Base-by-base conservation (phyloP, 768 basidiomycete species). In the Mycena floridula region DNA sequence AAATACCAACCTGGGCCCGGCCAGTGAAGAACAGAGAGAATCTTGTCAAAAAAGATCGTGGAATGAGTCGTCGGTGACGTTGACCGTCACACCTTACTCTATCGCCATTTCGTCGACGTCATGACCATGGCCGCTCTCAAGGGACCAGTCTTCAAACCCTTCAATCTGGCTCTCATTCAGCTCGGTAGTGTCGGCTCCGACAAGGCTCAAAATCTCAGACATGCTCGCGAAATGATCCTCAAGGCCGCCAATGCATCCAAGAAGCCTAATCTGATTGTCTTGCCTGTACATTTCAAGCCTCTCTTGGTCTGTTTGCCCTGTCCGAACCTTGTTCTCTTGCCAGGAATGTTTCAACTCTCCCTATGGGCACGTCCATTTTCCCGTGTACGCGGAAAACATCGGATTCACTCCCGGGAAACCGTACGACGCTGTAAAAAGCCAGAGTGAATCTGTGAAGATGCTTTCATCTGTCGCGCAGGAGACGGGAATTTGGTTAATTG, bases 321-420 rank as follows among this genome's bases (percentile, higher is more conserved):
- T 46, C 25, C 40, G 45, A 28, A 27, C 41, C 27, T 41, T 25
- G 11, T n/a, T n/a, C n/a, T n/a, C n/a, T n/a, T 25, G 22, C 12
- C 47, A 89, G 89, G 90, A 89, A 76, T 90, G 81, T 62, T 93
- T 91, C 63, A 89, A 91, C 57, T 89, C 86, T 3, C 88, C 88
- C 0, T 91, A 92, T 53, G 87, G 89, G 0, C 77, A 82, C 52
- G 66, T 68, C 3, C 77, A 88, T 58, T 96, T 97, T 58, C 86
- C 89, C 0, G 70, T 79, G 7, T 85, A 92, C 54, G 88, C 90
- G 1, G 93, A 95, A 64, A 73, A 67, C 3, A 89, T 94, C 42
- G 78, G 71, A 4, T 90, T 70, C 57, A 69, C 59, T 2, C 68
- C 72, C 7, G 84, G 78, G 3, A 58, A 77, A 52, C 59, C 67